Evolutionary conservation across 2,329 filamentous ascomycete species (phyloP).

Genomic region (Pyricularia sp.): DNA sequence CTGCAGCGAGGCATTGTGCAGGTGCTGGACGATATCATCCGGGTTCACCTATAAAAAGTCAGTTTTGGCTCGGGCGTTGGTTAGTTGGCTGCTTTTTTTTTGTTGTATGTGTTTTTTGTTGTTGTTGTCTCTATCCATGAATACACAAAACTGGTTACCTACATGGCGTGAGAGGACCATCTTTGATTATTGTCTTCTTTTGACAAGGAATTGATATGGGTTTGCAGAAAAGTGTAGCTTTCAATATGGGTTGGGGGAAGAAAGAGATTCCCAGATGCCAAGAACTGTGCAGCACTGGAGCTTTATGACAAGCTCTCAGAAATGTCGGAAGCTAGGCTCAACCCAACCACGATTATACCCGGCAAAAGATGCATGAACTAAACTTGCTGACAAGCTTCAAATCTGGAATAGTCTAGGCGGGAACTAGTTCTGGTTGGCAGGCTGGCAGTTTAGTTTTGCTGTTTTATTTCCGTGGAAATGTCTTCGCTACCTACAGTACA

Average conservation of each 20-base stretch:
- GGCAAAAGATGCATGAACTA: no score
- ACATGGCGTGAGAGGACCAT: slow-evolving; percentile 39
- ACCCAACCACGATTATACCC: no score
- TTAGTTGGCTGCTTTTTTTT: neutral
- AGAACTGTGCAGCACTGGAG: no score
- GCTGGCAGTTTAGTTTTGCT: neutral
- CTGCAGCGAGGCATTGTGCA: slow-evolving; percentile 25
- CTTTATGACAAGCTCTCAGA: no score
- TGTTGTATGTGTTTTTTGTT: neutral
- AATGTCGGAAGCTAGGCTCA: no score
- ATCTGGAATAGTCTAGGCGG: neutral
- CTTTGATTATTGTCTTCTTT: slow-evolving; percentile 4
- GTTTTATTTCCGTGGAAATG: neutral
- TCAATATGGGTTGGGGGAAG: no score
- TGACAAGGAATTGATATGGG: neutral
- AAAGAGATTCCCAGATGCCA: no score
- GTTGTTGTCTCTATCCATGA: neutral
- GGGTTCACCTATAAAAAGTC: slow-evolving; percentile 30
- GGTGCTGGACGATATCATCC: slow-evolving; percentile 38
- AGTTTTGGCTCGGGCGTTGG: neutral
- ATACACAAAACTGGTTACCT: slow-evolving; percentile 8
- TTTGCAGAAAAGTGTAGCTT: neutral
- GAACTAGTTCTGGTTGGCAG: neutral
- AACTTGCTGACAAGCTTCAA: neutral
- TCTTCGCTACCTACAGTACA: no score